Conservation (phyloP, 192 early-diverging fungal genomes). For the Coemansia sp. region DNA sequence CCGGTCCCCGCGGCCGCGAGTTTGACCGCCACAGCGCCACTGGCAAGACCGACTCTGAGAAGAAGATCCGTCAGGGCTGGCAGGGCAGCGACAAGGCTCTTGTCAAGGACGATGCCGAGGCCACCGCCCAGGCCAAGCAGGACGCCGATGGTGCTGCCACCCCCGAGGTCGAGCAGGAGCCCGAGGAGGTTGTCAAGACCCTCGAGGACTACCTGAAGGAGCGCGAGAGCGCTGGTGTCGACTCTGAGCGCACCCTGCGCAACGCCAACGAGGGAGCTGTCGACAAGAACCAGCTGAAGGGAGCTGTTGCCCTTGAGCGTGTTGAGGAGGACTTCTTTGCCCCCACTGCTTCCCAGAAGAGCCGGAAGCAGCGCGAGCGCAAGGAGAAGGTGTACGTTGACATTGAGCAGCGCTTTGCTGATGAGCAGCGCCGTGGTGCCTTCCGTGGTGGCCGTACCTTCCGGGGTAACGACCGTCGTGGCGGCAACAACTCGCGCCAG, state of each 20-base stretch:
- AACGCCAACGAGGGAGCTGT: conserved; percentile 81
- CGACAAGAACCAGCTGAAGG: conserved; percentile 82
- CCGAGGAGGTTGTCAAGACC: conserved; percentile 80
- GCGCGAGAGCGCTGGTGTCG: conserved; percentile 55
- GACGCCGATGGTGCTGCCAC: conserved; percentile 40
- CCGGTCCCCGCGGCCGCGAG: conserved; percentile 60
- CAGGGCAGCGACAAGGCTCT: conserved; percentile 51
- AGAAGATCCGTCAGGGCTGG: conserved; percentile 90
- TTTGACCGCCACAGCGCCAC: conserved; percentile 85
- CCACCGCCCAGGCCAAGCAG: conserved; percentile 37
- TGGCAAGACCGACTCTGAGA: conserved; percentile 75
- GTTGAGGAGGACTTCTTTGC: conserved; percentile 73
- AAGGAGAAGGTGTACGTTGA: conserved; percentile 72
- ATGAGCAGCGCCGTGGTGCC: conserved; percentile 60
- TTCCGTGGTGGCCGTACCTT: conserved; percentile 52
- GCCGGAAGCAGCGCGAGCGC: conserved; percentile 61
- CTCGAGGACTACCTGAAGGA: conserved; percentile 84
- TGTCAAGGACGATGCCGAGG: conserved; percentile 35
- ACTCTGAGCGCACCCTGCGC: conserved; percentile 60
- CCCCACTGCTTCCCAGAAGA: conserved; percentile 48
- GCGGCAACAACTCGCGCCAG: conserved; percentile 49
- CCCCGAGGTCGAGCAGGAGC: conserved; percentile 54
- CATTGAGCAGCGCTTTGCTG: conserved; percentile 79
- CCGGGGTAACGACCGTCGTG: conserved; percentile 51
- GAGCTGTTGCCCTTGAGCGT: conserved; percentile 64